phyloP scores from a whole-genome alignment of 768 basidiomycete species.

The Chiua virens region DNA sequence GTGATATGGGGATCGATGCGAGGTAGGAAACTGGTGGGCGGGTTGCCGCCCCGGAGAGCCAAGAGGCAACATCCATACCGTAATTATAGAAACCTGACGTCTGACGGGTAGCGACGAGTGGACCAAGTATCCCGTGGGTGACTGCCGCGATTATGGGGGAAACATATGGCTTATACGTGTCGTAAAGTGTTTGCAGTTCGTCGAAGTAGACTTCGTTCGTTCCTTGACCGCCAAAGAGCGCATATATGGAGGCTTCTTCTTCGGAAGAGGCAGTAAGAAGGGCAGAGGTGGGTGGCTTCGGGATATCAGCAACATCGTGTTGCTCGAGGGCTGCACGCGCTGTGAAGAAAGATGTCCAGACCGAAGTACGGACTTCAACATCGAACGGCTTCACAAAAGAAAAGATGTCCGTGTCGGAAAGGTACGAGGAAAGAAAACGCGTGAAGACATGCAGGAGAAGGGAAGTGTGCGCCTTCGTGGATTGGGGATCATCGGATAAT shows the following conservation, averaged over 20 bases:
- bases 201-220: slow-evolving; percentile 98
- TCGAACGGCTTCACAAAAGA: slow-evolving; percentile 74
- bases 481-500: slow-evolving; percentile 55
- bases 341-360: slow-evolving; percentile 77
- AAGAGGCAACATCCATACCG: slow-evolving; percentile 79
- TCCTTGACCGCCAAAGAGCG: slow-evolving; percentile 96
- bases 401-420: slow-evolving; percentile 76
- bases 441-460: slow-evolving; percentile 75
- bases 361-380: slow-evolving; percentile 69
- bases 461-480: slow-evolving; percentile 51
- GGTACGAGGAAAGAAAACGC: slow-evolving; percentile 76
- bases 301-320: slow-evolving; percentile 53
- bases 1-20: slow-evolving; percentile 89
- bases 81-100: slow-evolving; percentile 66
- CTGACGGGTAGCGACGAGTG: slow-evolving; percentile 62
- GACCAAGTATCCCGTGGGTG: slow-evolving; percentile 64
- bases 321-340: slow-evolving; percentile 71
- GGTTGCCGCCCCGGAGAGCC: slow-evolving; percentile 71
- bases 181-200: slow-evolving; percentile 88
- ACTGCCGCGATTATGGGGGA: slow-evolving; percentile 64
- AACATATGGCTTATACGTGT: slow-evolving; percentile 89
- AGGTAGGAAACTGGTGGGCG: slow-evolving; percentile 85
- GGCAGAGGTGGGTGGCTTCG: slow-evolving; percentile 61
- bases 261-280: slow-evolving; percentile 61
- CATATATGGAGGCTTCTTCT: slow-evolving; percentile 78